phyloP scores from a whole-genome alignment of 371 early-diverging fungal species.

The Mortierella sp. region DNA sequence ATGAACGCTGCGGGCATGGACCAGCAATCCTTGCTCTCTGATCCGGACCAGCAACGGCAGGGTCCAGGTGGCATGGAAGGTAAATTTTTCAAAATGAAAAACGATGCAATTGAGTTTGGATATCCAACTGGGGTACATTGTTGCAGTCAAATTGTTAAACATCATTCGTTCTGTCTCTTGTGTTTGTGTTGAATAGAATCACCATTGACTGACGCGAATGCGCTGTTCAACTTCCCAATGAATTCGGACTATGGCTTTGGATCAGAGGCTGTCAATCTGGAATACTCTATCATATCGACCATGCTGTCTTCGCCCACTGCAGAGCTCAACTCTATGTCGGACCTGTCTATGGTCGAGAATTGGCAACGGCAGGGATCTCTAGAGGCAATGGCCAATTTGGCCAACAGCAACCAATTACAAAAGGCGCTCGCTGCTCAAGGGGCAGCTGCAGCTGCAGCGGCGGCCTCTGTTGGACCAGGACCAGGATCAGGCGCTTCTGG shows the following conservation, averaged over 20 bases:
- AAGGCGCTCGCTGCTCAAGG: conserved; percentile 39
- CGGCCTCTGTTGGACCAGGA: conserved; percentile 7
- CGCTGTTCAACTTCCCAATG: conserved; percentile 48
- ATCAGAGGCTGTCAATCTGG: conserved; percentile 86
- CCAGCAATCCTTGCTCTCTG: conserved; percentile 23
- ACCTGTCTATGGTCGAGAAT: conserved; percentile 52
- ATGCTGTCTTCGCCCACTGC: conserved; percentile 74
- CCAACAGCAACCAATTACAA: conserved; percentile 40
- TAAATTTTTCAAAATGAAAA: conserved; percentile 13
- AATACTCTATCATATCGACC: conserved; percentile 86
- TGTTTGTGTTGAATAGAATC: conserved; percentile 17
- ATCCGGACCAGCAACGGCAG: conserved; percentile 34
- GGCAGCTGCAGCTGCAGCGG: conserved; percentile 55
- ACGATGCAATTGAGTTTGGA: neutral
- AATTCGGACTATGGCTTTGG: conserved; percentile 74
- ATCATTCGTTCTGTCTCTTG: neutral
- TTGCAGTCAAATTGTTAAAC: neutral
- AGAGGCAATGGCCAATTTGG: conserved; percentile 38
- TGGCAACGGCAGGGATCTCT: conserved; percentile 40
- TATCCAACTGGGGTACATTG: too few species aligned
- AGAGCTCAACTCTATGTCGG: conserved; percentile 42
- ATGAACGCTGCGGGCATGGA: conserved; percentile 19
- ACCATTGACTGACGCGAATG: conserved; percentile 35
- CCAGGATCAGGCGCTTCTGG: conserved; percentile 9
- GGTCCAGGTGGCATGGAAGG: conserved; percentile 27